Evolutionary conservation across 2,329 filamentous ascomycete species (phyloP).

Genomic region (Graphilbum sp.): DNA sequence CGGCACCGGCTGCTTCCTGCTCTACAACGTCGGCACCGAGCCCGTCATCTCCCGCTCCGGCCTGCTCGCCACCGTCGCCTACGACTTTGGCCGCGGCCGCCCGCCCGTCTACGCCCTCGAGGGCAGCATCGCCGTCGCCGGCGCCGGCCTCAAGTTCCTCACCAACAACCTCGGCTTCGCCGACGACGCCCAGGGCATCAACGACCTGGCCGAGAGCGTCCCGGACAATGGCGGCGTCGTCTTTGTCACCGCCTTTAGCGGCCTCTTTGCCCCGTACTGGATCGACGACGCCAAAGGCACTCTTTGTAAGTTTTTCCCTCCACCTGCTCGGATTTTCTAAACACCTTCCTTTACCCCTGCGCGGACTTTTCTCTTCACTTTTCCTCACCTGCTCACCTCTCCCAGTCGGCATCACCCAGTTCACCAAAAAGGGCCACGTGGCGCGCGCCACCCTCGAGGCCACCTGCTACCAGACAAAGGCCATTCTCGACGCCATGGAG

Average conservation of each 20-base stretch:
- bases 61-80: slow-evolving; percentile 73
- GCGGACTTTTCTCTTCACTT: too few relatives aligned
- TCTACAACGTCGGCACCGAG: slow-evolving; percentile 75
- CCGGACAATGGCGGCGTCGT: slow-evolving; percentile 67
- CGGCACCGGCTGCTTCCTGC: slow-evolving; percentile 75
- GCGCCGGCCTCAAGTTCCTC: slow-evolving; percentile 63
- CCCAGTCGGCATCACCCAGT: slow-evolving; percentile 63
- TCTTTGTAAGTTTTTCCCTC: slow-evolving; percentile 44
- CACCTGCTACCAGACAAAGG: slow-evolving; percentile 83
- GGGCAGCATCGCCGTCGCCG: slow-evolving; percentile 69
- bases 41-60: slow-evolving; percentile 76
- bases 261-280: slow-evolving; percentile 87
- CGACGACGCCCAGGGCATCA: slow-evolving; percentile 30
- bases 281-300: slow-evolving; percentile 86
- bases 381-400: not conserved
- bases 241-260: slow-evolving; percentile 81
- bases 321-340: not conserved
- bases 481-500: slow-evolving; percentile 84
- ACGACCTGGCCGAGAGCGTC: slow-evolving; percentile 33
- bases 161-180: slow-evolving; percentile 48
- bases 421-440: slow-evolving; percentile 74
- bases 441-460: slow-evolving; percentile 81
- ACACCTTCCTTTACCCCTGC: not conserved
- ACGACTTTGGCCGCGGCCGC: slow-evolving; percentile 49
- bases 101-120: slow-evolving; percentile 65